Conservation (phyloP, 2,329 filamentous ascomycete species). For the Chalaropsis ovoidea region DNA sequence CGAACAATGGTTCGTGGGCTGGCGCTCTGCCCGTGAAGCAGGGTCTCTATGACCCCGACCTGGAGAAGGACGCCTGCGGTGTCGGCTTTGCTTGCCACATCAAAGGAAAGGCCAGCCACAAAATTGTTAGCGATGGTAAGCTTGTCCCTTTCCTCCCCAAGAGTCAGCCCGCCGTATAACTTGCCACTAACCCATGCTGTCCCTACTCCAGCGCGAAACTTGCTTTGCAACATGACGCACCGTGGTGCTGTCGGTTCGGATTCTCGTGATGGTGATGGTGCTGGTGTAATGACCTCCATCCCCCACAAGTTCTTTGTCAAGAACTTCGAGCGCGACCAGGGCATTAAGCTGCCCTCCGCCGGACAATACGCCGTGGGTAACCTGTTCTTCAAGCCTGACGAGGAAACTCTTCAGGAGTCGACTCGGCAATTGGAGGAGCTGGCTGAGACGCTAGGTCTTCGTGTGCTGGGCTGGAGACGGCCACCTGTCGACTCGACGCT, state of each 20-base stretch:
- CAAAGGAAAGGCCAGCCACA: slow-evolving; percentile 94
- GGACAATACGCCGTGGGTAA: slow-evolving; percentile 97
- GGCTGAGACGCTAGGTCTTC: slow-evolving; percentile 74
- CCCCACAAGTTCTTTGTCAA: slow-evolving; percentile 98
- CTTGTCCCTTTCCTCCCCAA: slow-evolving; percentile 25
- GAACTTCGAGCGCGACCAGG: slow-evolving; percentile 88
- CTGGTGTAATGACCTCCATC: slow-evolving; percentile 98
- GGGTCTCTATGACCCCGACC: slow-evolving; percentile 88
- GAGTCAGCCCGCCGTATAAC: not conserved
- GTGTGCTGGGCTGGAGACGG: slow-evolving; percentile 91
- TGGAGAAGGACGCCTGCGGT: slow-evolving; percentile 99
- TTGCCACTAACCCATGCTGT: not conserved
- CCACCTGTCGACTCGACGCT: slow-evolving; percentile 88
- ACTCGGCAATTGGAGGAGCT: slow-evolving; percentile 90
- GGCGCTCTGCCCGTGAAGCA: slow-evolving; percentile 93
- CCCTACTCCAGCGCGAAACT: slow-evolving; percentile 59
- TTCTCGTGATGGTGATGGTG: slow-evolving; percentile 93
- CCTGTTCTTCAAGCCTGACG: slow-evolving; percentile 95
- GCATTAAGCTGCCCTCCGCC: slow-evolving; percentile 71
- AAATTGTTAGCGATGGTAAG: slow-evolving; percentile 96
- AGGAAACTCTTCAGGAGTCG: slow-evolving; percentile 79
- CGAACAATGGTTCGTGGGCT: slow-evolving; percentile 82
- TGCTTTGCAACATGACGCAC: slow-evolving; percentile 99
- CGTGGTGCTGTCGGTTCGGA: slow-evolving; percentile 96
- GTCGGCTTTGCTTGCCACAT: slow-evolving; percentile 98